phyloP scores from a whole-genome alignment of 2,329 filamentous ascomycete genomes.

The Cordyceps farinosa region DNA sequence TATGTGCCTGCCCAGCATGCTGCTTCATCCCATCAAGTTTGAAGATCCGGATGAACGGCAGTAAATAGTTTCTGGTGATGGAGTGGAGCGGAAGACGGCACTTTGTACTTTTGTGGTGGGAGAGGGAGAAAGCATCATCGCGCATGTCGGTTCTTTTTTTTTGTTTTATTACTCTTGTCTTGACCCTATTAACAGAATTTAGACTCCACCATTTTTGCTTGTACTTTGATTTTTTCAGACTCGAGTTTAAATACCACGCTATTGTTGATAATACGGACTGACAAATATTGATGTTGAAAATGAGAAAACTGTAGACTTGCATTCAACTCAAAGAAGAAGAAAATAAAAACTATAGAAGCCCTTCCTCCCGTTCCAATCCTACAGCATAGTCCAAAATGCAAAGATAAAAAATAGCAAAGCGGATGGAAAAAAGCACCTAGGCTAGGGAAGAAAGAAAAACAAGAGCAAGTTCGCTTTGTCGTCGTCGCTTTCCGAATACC shows the following conservation, averaged over 20 bases:
- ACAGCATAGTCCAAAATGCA: neutral
- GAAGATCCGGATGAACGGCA: conserved; percentile 46
- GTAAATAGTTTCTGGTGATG: neutral
- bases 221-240: neutral
- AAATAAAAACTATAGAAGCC: neutral
- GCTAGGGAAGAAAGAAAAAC: neutral
- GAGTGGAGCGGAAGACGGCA: neutral
- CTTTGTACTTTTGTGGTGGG: neutral
- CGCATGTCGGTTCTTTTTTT: neutral
- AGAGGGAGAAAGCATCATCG: neutral
- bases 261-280: no score
- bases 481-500: neutral
- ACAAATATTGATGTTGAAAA: neutral
- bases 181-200: conserved; percentile 8
- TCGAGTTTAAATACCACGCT: neutral
- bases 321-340: neutral
- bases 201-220: neutral
- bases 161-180: neutral
- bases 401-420: neutral
- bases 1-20: conserved; percentile 75
- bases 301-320: neutral
- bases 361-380: neutral
- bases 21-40: conserved; percentile 78
- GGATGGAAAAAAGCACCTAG: neutral
- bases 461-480: neutral